Conservation (phyloP, 192 early-diverging fungal genomes). For the Cladochytrium replicatum region DNA sequence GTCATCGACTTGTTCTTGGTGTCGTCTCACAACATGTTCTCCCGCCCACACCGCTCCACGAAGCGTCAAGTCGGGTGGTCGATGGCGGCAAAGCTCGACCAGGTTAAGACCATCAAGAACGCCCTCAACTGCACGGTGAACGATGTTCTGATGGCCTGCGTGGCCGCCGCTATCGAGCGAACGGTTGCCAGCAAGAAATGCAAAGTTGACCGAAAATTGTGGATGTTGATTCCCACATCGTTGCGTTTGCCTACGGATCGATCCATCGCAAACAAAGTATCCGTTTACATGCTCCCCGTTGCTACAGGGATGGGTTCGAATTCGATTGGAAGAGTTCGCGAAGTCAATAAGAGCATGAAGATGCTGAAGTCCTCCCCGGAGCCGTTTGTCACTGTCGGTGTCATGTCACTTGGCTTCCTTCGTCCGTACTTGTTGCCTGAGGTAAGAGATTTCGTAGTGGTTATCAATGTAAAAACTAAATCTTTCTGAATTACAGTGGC, state of each 20-base stretch:
- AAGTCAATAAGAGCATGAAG: constrained; percentile 10
- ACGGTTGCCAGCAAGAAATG: constrained; percentile 5
- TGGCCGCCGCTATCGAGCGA: constrained; percentile 10
- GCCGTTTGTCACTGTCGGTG: constrained; percentile 10
- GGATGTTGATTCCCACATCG: constrained; percentile 25
- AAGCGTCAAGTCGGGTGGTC: constrained; percentile 22
- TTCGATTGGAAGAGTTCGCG: constrained; percentile 1
- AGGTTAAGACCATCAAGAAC: constrained; percentile 24
- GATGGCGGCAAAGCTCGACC: constrained; percentile 2
- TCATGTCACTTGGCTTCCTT: not conserved
- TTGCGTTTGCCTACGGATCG: constrained; percentile 14
- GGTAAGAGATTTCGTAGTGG: constrained; percentile 1
- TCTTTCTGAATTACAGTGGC: no score
- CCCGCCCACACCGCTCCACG: not conserved
- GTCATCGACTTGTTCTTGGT: not conserved
- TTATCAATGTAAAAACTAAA: no score
- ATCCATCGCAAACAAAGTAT: constrained; percentile 9
- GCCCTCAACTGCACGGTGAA: constrained; percentile 16
- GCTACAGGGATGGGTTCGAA: constrained; percentile 1
- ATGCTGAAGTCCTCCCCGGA: constrained; percentile 12
- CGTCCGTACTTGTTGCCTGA: constrained; percentile 13
- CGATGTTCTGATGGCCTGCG: constrained; percentile 20
- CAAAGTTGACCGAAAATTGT: constrained; percentile 9
- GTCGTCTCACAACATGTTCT: constrained; percentile 6
- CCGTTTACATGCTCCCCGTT: constrained; percentile 17